Evolutionary conservation across 805 yeast genomes (phyloP).

Genomic region (Cyberlindnera xishuangbannaensis): DNA sequence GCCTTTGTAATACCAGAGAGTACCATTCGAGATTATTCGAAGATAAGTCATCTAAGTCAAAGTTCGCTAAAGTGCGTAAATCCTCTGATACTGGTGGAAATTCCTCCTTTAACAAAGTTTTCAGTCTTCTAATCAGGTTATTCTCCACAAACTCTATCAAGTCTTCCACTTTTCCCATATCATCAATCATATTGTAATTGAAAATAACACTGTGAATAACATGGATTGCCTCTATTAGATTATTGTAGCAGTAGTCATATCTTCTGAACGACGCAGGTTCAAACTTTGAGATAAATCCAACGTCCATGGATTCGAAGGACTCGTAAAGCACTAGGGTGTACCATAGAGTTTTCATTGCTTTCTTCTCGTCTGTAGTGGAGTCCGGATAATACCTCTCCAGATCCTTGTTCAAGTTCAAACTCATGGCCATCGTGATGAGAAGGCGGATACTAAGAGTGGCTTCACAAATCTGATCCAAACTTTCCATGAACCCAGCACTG

Average conservation of each 20-base stretch:
- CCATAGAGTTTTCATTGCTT: constrained; percentile 14
- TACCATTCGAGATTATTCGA: constrained; percentile 7
- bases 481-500: constrained; percentile 11
- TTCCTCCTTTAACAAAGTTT: constrained; percentile 9
- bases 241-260: constrained; percentile 13
- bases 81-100: constrained; percentile 8
- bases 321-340: constrained; percentile 13
- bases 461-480: constrained; percentile 13
- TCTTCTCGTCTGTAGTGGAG: constrained; percentile 6
- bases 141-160: constrained; percentile 11
- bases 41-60: constrained; percentile 9
- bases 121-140: constrained; percentile 7
- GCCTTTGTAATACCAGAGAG: constrained; percentile 8
- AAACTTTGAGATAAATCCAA: constrained; percentile 15
- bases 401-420: constrained; percentile 9
- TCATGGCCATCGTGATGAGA: constrained; percentile 11
- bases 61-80: constrained; percentile 2
- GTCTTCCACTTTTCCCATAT: constrained; percentile 15
- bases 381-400: constrained; percentile 10
- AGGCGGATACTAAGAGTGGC: constrained; percentile 7
- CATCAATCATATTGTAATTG: constrained; percentile 15
- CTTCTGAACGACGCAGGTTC: constrained; percentile 14
- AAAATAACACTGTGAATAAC: constrained; percentile 11
- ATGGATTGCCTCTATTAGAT: constrained; percentile 12
- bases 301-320: constrained; percentile 13